Base-by-base conservation (phyloP, 1,139 yeast genomes). In the Hyphopichia khmerensis region DNA sequence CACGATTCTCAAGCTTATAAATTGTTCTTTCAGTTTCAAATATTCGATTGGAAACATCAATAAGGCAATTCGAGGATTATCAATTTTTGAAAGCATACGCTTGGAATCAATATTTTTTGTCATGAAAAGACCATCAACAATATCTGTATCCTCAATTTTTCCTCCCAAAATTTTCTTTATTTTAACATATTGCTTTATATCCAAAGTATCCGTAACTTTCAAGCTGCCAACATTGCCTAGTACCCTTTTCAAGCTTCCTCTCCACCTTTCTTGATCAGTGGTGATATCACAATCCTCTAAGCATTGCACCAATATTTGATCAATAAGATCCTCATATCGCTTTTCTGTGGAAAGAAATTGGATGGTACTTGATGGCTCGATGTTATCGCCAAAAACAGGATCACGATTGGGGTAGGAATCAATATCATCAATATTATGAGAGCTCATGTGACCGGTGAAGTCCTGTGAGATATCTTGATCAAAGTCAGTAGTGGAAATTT, bases 31-130 rank as follows among this genome's bases (percentile, higher is more conserved):
- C 41, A 71, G 78, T 47, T 86, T 82, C 48, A 84, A 75, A 53
- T 90, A 93, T 57, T 91, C 98, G 23, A 95, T 69, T 0, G 98
- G 96, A 54, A 95, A 93, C 74, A 90, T 85, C 10, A 95, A 75
- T 27, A 95, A 70, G 43, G 95, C 82, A 36, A 95, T 85, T 44
- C 84, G 77, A 0, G 99, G 98, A 39, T 78, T 75, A 1, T 60
- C 55, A 7, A 95, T 72, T 10, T 60, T 58, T 4, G 80, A 64
- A 0, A 89, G 79, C 99, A 95, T 95, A 2, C 77, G 64, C 55
- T 84, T 88, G 35, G 87, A 71, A n/a, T 96, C 96, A 33, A 91
- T 69, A 27, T 84, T 80, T 51, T 91, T 90, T 0, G 98, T 87
- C 62, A 91, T 89, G 11, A 88, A 85, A 6, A 89, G 66, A 1